Evolutionary conservation across 306 rosid species (phyloP).

Genomic region (Hippophae tibetana): DNA sequence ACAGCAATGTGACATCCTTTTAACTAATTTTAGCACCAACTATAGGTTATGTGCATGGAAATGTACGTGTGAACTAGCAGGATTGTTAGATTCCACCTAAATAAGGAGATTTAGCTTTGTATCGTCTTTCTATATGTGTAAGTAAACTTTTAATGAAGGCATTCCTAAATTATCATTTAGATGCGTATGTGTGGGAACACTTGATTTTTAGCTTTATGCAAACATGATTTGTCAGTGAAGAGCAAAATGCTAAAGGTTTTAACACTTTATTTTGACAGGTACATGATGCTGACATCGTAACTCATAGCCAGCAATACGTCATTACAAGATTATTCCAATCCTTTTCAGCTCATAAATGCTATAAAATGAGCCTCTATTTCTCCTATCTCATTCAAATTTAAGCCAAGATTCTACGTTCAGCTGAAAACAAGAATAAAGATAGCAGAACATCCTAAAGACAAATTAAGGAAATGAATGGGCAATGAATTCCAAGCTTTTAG

Average conservation of each 20-base stretch:
- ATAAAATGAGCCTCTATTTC: neutral
- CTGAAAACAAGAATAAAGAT: neutral
- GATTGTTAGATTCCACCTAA: too few relatives aligned
- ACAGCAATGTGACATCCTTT: constrained; percentile 3
- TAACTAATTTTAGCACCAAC: constrained; percentile 4
- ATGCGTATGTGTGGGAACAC: too few relatives aligned
- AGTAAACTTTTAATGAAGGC: too few relatives aligned
- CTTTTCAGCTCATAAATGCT: neutral
- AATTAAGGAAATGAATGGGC: neutral
- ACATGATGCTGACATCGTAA: neutral
- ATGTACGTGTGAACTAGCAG: neutral
- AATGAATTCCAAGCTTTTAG: neutral
- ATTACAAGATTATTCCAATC: constrained; percentile 1
- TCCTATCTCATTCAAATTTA: constrained; percentile 1
- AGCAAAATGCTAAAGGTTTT: neutral
- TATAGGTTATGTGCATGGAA: neutral
- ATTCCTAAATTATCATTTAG: too few relatives aligned
- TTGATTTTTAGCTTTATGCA: neutral
- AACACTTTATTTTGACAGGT: neutral
- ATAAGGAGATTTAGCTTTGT: neutral
- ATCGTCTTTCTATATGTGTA: too few relatives aligned
- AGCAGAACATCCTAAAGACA: neutral
- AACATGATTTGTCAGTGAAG: neutral
- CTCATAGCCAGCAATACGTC: neutral
- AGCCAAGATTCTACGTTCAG: neutral